Base-by-base conservation (phyloP, 2,329 filamentous ascomycete genomes). In the Bipolaris victoriae region DNA sequence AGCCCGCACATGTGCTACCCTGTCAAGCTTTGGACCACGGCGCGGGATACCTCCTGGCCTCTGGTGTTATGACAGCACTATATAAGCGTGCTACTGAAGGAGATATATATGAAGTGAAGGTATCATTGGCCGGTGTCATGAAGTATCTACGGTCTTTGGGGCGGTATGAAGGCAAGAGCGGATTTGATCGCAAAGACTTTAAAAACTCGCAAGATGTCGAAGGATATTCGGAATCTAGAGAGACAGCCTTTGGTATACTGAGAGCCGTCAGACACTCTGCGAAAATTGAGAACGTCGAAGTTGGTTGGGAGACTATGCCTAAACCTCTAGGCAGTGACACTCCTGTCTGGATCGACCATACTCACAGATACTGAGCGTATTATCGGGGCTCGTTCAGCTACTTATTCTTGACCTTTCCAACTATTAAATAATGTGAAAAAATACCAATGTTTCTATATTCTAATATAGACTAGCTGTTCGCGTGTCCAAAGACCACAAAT, bases 21-120 rank as follows among this genome's bases (percentile, higher is more conserved):
- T 84, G 81, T 52, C 84, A 87, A 68, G 84, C 81, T 0, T 76
- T 87, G 0, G 85, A 87, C 64, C 83, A 87, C 58, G 82, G 78
- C 0, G 78, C 77, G 0, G 85, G 85, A 0, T 86, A 84, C 52
- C 74, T 86, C 18, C 76, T 87, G 0, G 83, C 84, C 0, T 73
- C 82, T 0, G 84, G 84, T 0, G 78, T 86, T 2, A 71, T 78
- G 22, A 80, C 83, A 0, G 83, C 84, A 0, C 41, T 87, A 4
- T 82, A 84, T 57, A 78, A 77, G 48, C 77, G 80, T 13, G 77
- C 77, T 0, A 72, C 61, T 0, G 74, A 78, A 16, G 82, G 82
- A 1, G 81, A 82, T 0, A 76, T 79, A 0, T 86, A 82, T 68
- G 67, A 78, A n/a, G 80, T 86, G 0, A 75, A 83, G 26, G 83